Conservation (phyloP, 2,329 filamentous ascomycete species). For the Penicillium occitanis region DNA sequence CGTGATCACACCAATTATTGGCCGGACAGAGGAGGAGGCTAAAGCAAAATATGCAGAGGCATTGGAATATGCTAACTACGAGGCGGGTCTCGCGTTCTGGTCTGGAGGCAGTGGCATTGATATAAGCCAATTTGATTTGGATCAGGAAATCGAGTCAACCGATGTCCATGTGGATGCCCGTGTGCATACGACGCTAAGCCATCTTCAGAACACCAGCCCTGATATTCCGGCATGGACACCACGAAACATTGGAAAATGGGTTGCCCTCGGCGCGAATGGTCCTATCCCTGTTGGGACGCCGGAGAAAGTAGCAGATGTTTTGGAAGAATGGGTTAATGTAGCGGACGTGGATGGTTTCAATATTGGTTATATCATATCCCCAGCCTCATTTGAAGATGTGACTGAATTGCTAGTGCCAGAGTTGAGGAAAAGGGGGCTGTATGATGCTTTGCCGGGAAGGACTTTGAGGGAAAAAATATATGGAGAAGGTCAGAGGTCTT, state of each 20-base stretch:
- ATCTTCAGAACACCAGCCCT: slow-evolving; percentile 17
- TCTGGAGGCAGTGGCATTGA: slow-evolving; percentile 73
- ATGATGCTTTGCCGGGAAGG: slow-evolving; percentile 28
- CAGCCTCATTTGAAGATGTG: slow-evolving; percentile 54
- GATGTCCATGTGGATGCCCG: slow-evolving; percentile 21
- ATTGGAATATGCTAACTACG: slow-evolving; percentile 60
- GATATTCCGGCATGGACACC: slow-evolving; percentile 20
- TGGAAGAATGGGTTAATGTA: slow-evolving; percentile 46
- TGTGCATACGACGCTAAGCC: slow-evolving; percentile 18
- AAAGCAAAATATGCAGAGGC: slow-evolving; percentile 63
- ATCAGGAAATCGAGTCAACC: slow-evolving; percentile 56
- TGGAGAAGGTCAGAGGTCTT: slow-evolving; percentile 56
- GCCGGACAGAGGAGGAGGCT: slow-evolving; percentile 65
- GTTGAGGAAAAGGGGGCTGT: slow-evolving; percentile 36
- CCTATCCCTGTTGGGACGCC: slow-evolving; percentile 31
- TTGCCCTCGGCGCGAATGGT: background rate
- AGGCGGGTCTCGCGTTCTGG: slow-evolving; percentile 70
- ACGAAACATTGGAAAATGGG: slow-evolving; percentile 19
- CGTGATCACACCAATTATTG: slow-evolving; percentile 64
- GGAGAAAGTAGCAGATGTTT: slow-evolving; percentile 38
- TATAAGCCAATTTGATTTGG: slow-evolving; percentile 59
- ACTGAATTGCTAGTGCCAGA: slow-evolving; percentile 53
- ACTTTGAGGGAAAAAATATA: slow-evolving; percentile 64
- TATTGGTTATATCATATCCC: slow-evolving; percentile 51
- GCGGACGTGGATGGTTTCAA: slow-evolving; percentile 47